Evolutionary conservation across 2,329 filamentous ascomycete genomes (phyloP), one percentile per base, ranked within the genome.

Genomic region (Paramyrothecium roridum): DNA sequence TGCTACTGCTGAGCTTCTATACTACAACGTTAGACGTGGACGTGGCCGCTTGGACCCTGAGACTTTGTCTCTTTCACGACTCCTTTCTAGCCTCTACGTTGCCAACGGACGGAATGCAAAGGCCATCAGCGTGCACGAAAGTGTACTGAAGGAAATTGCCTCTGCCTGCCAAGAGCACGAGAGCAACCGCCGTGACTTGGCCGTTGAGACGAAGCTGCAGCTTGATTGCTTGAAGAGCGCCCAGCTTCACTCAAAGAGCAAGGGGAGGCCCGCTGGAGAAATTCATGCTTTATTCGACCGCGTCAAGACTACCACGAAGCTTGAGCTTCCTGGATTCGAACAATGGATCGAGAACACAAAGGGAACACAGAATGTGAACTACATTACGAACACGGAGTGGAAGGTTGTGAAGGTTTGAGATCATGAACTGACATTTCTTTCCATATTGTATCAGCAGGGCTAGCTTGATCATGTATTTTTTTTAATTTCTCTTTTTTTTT

Each of bases 21-120:
- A 57, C 47, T 67, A 67, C 53, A 67, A 67, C 57, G 49, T 67
- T 33, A 55, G 61, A 4, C 65, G 63, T 20, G 62, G 65, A 8
- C 56, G 61, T 12, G 65, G 65, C 2, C 60, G 62, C 7, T 63
- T 67, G 19, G 62, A 66, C 52, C 40, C 55, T 0, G 59, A 67
- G 52, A 67, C 65, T 1, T 49, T 67, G 10, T 59, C 57, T 3
- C 61, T 67, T 17, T 63, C 65, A 0, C 61, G 61, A 7, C 59
- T 67, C 2, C 60, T 67, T 4, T 60, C 65, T 20, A 56, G 55
- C 13, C 21, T 67, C 3, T 66, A 65, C 20, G 52, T 53, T 4
- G 61, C 61, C 0, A 52, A 37, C 11, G 57, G 55, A 16, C 59
- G 53, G 0, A 50, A 58, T 4, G 50, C 60, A 3, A 56, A 49